Conservation (phyloP, 2,329 filamentous ascomycete species). For the Shiraia sp. region DNA sequence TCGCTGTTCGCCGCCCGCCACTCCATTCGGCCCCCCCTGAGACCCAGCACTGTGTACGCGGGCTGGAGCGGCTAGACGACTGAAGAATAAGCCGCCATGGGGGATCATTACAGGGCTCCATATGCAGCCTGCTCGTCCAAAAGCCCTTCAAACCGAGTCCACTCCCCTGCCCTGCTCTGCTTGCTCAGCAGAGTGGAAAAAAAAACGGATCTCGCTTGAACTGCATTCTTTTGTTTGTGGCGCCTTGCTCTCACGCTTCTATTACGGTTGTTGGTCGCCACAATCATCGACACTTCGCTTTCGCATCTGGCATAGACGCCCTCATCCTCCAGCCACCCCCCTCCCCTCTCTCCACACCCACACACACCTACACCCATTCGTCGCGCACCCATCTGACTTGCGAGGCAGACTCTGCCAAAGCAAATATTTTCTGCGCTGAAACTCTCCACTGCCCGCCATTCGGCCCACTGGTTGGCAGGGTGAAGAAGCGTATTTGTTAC, state of each 20-base stretch:
- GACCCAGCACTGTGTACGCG: neutral
- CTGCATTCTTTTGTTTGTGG: too few species aligned
- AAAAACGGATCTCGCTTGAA: too few species aligned
- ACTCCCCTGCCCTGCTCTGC: too few species aligned
- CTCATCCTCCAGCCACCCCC: neutral
- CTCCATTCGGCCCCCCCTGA: neutral
- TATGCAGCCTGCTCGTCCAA: too few species aligned
- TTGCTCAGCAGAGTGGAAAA: too few species aligned
- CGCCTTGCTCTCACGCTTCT: too few species aligned
- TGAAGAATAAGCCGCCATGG: neutral
- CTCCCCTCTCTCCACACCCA: neutral
- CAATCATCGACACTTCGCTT: too few species aligned
- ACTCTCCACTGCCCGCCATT: conserved; percentile 11
- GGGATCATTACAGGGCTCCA: neutral
- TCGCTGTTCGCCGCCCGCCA: neutral
- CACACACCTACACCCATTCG: neutral
- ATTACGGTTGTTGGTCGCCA: too few species aligned
- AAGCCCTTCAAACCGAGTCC: too few species aligned
- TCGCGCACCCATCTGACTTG: too few species aligned
- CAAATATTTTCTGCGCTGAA: conserved; percentile 19
- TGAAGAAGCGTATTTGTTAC: conserved; percentile 9
- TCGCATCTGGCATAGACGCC: too few species aligned
- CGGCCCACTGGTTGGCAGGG: conserved; percentile 25
- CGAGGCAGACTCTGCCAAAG: conserved; percentile 14
- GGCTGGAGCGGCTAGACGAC: too few species aligned